phyloP scores from a whole-genome alignment of 2,329 filamentous ascomycete genomes.

The Acephala macrosclerotiorum region DNA sequence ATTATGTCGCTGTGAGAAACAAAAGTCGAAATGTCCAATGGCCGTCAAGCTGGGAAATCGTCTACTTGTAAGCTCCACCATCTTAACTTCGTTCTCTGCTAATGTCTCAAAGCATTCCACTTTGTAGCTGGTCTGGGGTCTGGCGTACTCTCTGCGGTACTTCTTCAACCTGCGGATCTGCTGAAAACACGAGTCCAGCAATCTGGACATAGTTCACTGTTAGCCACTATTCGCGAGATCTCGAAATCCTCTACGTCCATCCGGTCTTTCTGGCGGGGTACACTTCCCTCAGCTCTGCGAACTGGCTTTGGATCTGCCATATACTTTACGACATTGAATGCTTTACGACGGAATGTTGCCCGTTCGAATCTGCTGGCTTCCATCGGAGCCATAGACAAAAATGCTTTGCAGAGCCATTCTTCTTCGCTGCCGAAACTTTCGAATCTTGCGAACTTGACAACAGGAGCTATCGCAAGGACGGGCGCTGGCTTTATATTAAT shows the following conservation, averaged over 20 bases:
- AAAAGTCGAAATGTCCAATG: slow-evolving; percentile 56
- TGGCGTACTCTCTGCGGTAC: slow-evolving; percentile 84
- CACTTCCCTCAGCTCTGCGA: slow-evolving; percentile 88
- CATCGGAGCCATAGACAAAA: slow-evolving; percentile 39
- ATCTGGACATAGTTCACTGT: slow-evolving; percentile 74
- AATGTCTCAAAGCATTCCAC: slow-evolving; percentile 69
- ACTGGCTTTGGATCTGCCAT: slow-evolving; percentile 93
- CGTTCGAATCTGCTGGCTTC: slow-evolving; percentile 49
- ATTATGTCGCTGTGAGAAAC: slow-evolving; percentile 36
- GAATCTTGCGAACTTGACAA: slow-evolving; percentile 83
- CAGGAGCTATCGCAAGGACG: slow-evolving; percentile 84
- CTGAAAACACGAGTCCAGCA: slow-evolving; percentile 97
- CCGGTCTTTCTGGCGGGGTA: slow-evolving; percentile 87
- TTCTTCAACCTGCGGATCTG: slow-evolving; percentile 93
- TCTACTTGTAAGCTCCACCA: slow-evolving; percentile 51
- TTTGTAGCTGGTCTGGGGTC: slow-evolving; percentile 89
- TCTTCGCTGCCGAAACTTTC: slow-evolving; percentile 83
- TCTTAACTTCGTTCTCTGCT: slow-evolving; percentile 5
- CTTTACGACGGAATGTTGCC: slow-evolving; percentile 74
- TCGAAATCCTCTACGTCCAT: slow-evolving; percentile 68
- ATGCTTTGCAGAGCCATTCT: slow-evolving; percentile 51
- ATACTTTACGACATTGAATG: slow-evolving; percentile 91
- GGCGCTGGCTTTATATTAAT: slow-evolving; percentile 91
- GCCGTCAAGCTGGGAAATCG: slow-evolving; percentile 54
- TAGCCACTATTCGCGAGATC: slow-evolving; percentile 73